Evolutionary conservation across 2,329 filamentous ascomycete species (phyloP).

Genomic region (Pyricularia grisea): DNA sequence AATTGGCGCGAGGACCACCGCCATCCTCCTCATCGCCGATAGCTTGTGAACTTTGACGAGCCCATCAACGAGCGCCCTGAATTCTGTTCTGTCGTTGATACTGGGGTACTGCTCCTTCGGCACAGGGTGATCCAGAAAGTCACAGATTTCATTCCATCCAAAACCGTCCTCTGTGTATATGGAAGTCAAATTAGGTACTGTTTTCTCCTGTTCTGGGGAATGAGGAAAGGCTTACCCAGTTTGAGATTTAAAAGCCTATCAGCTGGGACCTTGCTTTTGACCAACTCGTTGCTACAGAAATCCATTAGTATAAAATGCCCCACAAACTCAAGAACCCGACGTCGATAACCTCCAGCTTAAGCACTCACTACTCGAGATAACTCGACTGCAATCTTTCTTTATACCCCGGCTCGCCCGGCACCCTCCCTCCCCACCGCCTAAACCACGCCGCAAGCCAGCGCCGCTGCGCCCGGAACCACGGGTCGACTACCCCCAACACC

Average conservation of each 20-base stretch:
- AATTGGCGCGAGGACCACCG: too few relatives aligned
- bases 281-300: conserved; percentile 14
- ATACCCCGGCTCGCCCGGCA: background rate
- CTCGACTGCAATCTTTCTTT: background rate
- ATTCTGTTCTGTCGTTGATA: conserved; percentile 17
- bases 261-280: conserved; percentile 15
- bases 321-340: too few relatives aligned
- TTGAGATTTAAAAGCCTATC: conserved; percentile 18
- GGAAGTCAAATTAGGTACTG: too few relatives aligned
- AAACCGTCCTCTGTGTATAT: conserved; percentile 12
- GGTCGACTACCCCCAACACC: background rate
- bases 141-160: conserved; percentile 25
- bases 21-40: too few relatives aligned
- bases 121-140: conserved; percentile 18
- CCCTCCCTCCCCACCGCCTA: background rate
- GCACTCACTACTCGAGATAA: conserved; percentile 2
- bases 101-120: conserved; percentile 20
- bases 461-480: background rate
- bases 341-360: background rate
- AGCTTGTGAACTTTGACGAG: too few relatives aligned
- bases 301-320: too few relatives aligned
- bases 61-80: conserved; percentile 4
- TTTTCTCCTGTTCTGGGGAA: too few relatives aligned
- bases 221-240: conserved; percentile 10
- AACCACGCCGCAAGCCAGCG: too few relatives aligned